Evolutionary conservation across 73 alveolate genomes (phyloP), one percentile per base, ranked within the genome.

Genomic region (Symbiodinium natans): DNA sequence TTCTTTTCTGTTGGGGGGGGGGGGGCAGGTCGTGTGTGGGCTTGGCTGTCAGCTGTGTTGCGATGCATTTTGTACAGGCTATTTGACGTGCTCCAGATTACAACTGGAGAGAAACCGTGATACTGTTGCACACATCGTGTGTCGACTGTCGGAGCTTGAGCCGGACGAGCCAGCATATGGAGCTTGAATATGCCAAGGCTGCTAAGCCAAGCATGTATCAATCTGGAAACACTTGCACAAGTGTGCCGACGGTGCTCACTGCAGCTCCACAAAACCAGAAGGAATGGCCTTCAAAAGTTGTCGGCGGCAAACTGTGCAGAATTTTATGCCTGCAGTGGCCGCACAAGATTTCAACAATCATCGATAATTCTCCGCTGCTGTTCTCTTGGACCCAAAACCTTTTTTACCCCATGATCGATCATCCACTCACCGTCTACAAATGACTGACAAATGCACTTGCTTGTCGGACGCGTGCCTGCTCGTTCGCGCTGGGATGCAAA

Each of bases 241-340:
- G n/a, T n/a, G n/a, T n/a, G n/a, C n/a, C n/a, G n/a, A n/a, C n/a
- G n/a, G n/a, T n/a, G n/a, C n/a, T n/a, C n/a, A n/a, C n/a, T n/a
- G n/a, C n/a, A n/a, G n/a, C n/a, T n/a, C n/a, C n/a, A n/a, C n/a
- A n/a, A n/a, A n/a, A n/a, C n/a, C n/a, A n/a, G n/a, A n/a, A 34
- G 7, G 77, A 15, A 27, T 27, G 77, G 25, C 77, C 77, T 63
- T 63, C 77, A 63, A 63, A 63, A 63, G 77, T 27, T 63, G 77
- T 27, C 77, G 77, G 29, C 77, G 77, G 77, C 77, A 63, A 27
- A 63, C 77, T 63, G 77, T 63, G 77, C 77, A 63, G 77, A 63
- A 63, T 27, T 63, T 63, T 34, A 63, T 63, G 31, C 77, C 77
- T 63, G 77, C 77, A 15, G 36, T 1, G 77, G 6, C 5, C 25